Conservation (phyloP, 768 basidiomycete genomes). For the Psilocybe cyanescens region DNA sequence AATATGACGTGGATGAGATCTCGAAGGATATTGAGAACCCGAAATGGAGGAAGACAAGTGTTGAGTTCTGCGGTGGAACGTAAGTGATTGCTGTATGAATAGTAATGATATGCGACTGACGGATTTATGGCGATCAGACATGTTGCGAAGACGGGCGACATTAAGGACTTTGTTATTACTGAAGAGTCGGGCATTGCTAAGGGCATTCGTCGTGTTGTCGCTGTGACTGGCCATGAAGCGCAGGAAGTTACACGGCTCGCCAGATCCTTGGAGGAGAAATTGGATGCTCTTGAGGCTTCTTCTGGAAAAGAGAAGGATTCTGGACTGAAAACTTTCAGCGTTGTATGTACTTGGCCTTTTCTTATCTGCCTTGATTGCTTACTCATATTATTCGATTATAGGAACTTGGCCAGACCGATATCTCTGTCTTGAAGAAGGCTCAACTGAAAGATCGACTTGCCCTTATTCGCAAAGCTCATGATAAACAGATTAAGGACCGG, state of each 20-base stretch:
- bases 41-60: constrained; percentile 89
- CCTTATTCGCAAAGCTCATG: constrained; percentile 77
- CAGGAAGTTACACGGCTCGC: constrained; percentile 77
- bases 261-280: constrained; percentile 58
- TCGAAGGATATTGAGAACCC: constrained; percentile 83
- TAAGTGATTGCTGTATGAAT: constrained; percentile 44
- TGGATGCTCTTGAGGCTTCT: constrained; percentile 63
- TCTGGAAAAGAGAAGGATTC: constrained; percentile 83
- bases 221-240: constrained; percentile 94
- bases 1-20: constrained; percentile 87
- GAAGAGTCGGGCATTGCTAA: constrained; percentile 99
- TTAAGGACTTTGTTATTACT: constrained; percentile 93
- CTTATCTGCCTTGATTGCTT: constrained; percentile 7
- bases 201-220: constrained; percentile 93
- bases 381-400: constrained; percentile 31
- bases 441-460: constrained; percentile 76
- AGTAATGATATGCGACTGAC: background rate
- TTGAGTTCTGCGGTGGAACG: constrained; percentile 99
- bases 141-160: constrained; percentile 94
- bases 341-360: constrained; percentile 50
- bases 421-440: constrained; percentile 84
- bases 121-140: constrained; percentile 54
- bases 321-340: constrained; percentile 79
- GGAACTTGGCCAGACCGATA: constrained; percentile 90
- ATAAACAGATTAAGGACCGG: constrained; percentile 83